A percentile compares a stretch with the other conserved stretches of the same genome.
These are phyloP conservation scores for Euclidium syriacum DNA, from an alignment of 345 rosid species.

Conservation along the genomic window DNA sequence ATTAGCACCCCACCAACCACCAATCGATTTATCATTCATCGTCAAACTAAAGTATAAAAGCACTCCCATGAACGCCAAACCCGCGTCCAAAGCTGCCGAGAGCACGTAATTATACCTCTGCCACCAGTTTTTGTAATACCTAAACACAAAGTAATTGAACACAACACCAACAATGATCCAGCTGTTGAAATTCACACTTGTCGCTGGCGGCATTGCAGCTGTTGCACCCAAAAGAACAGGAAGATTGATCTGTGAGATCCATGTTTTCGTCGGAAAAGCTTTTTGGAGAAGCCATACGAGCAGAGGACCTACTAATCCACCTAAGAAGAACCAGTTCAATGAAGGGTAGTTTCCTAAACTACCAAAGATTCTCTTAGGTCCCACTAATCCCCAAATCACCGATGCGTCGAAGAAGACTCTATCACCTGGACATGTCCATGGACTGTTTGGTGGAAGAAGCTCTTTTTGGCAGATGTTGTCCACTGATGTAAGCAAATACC, in stretches of 20 bases:
- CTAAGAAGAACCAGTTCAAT: slow-evolving; percentile 57
- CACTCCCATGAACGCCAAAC: slow-evolving; percentile 58
- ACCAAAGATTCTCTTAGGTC: slow-evolving; percentile 53
- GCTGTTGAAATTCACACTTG: slow-evolving; percentile 47
- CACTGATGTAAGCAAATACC: slow-evolving; percentile 45
- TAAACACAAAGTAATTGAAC: slow-evolving; percentile 49
- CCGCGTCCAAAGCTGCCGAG: slow-evolving; percentile 56
- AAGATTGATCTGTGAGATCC: slow-evolving; percentile 50
- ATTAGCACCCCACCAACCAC: slow-evolving; percentile 41
- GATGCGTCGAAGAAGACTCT: slow-evolving; percentile 58
- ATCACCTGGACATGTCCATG: slow-evolving; percentile 59
- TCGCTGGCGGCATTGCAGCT: slow-evolving; percentile 54
- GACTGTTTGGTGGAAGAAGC: slow-evolving; percentile 51
- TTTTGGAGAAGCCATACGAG: slow-evolving; percentile 42
- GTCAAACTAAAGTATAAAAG: slow-evolving; percentile 45
- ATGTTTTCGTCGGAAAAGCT: slow-evolving; percentile 39
- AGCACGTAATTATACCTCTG: slow-evolving; percentile 58
- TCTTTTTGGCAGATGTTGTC: slow-evolving; percentile 48
- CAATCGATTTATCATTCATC: slow-evolving; percentile 24
- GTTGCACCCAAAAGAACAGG: slow-evolving; percentile 50
- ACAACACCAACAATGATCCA: slow-evolving; percentile 41
- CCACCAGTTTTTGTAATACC: slow-evolving; percentile 49
- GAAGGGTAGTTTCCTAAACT: slow-evolving; percentile 40
- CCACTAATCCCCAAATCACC: slow-evolving; percentile 55
- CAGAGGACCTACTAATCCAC: slow-evolving; percentile 44